Conservation (phyloP, 495 filamentous ascomycete genomes). For the Xylaria venustula region DNA sequence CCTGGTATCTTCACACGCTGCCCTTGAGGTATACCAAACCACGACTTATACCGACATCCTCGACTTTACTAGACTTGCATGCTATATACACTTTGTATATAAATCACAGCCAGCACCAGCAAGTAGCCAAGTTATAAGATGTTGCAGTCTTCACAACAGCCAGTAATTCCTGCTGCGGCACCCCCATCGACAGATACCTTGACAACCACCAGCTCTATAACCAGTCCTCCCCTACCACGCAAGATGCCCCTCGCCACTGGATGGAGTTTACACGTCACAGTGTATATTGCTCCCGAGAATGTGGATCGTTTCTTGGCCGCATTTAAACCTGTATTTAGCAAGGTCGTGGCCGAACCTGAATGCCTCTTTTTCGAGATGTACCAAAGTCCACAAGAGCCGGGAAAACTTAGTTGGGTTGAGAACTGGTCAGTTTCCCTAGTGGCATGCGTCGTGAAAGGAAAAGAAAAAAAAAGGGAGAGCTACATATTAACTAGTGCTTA, state of each 20-base stretch:
- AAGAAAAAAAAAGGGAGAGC: not conserved
- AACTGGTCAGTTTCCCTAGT: slow-evolving; percentile 35
- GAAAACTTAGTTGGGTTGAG: slow-evolving; percentile 45
- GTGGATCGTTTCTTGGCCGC: slow-evolving; percentile 40
- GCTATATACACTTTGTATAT: no score
- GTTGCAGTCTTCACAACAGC: slow-evolving; percentile 16
- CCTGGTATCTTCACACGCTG: no score
- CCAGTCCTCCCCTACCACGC: not conserved
- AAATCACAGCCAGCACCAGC: not conserved
- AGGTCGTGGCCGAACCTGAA: slow-evolving; percentile 44
- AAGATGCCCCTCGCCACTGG: slow-evolving; percentile 16
- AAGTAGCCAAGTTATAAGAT: not conserved
- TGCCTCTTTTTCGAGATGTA: slow-evolving; percentile 52
- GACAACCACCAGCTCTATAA: not conserved
- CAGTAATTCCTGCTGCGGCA: not conserved
- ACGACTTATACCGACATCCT: no score
- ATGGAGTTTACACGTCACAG: slow-evolving; percentile 40
- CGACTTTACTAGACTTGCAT: no score
- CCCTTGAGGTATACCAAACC: no score
- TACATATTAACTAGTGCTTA: slow-evolving; percentile 15
- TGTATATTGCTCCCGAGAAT: slow-evolving; percentile 43
- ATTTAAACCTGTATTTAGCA: slow-evolving; percentile 40
- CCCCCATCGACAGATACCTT: not conserved
- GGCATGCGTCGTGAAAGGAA: no score
- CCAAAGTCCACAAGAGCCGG: slow-evolving; percentile 38